A percentile compares a stretch with the other conserved stretches of the same genome.
phyloP scores from a whole-genome alignment of 192 early-diverging fungal species.

The Mortierella alpina region DNA sequence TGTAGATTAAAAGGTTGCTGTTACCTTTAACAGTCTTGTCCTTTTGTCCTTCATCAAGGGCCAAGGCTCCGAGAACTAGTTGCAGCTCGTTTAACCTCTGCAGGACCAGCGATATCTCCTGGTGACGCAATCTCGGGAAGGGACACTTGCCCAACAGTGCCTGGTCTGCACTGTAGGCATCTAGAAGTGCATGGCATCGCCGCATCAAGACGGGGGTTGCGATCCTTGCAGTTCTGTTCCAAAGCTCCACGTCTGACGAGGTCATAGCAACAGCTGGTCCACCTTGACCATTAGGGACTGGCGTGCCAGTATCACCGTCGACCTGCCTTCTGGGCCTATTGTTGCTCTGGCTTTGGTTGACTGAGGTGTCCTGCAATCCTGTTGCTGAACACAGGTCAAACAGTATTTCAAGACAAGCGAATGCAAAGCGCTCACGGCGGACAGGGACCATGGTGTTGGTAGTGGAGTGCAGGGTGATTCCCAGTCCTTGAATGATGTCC shows the following conservation, averaged over 20 bases:
- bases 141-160: constrained; percentile 75
- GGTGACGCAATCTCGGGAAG: constrained; percentile 67
- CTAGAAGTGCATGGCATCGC: constrained; percentile 67
- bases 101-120: constrained; percentile 29
- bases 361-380: not conserved
- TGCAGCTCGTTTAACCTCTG: constrained; percentile 19
- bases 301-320: too few species aligned
- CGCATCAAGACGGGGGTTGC: constrained; percentile 72
- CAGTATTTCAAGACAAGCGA: constrained; percentile 68
- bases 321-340: too few species aligned
- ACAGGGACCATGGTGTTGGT: constrained; percentile 70
- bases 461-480: constrained; percentile 48
- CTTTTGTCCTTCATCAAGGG: not conserved
- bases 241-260: constrained; percentile 56
- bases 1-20: too few species aligned
- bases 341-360: too few species aligned
- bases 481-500: constrained; percentile 44
- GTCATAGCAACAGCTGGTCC: not conserved
- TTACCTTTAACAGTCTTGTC: not conserved
- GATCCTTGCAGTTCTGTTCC: constrained; percentile 69
- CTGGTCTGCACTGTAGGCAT: constrained; percentile 72
- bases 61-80: constrained; percentile 42
- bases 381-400: constrained; percentile 71
- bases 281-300: not conserved
- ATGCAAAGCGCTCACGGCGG: constrained; percentile 74